Conservation (phyloP, 164 flowering plant species). For the Magnolia changhungtana region DNA sequence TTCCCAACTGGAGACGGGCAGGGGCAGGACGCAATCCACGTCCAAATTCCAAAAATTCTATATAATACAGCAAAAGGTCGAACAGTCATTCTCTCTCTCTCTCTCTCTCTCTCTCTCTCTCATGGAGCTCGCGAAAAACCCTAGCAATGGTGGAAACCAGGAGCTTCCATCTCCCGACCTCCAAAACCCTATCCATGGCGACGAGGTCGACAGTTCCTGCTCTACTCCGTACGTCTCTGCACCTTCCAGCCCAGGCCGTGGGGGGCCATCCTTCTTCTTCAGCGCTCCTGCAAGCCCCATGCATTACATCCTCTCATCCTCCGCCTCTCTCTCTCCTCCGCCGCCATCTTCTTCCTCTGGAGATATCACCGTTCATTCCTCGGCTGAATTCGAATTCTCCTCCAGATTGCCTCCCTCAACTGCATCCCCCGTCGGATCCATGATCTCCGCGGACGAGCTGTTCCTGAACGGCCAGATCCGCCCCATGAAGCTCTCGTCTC, state of each 20-base stretch:
- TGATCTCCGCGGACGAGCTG: constrained; percentile 73
- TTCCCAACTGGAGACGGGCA: no score
- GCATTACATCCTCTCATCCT: constrained; percentile 34
- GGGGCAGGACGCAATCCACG: no score
- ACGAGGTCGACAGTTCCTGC: constrained; percentile 45
- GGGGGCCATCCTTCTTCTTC: constrained; percentile 34
- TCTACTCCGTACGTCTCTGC: constrained; percentile 72
- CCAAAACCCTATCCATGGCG: constrained; percentile 4
- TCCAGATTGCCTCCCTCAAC: constrained; percentile 27
- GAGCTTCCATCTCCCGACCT: not conserved
- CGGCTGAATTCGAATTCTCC: constrained; percentile 56
- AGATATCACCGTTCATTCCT: not conserved
- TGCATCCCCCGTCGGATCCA: constrained; percentile 27
- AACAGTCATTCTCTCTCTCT: no score
- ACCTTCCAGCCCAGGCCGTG: constrained; percentile 57
- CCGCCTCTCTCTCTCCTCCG: constrained; percentile 4
- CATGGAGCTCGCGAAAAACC: constrained; percentile 21
- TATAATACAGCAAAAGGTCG: no score
- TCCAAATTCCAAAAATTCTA: no score
- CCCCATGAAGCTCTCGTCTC: constrained; percentile 62
- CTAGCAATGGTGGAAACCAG: not conserved
- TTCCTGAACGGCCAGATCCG: constrained; percentile 76
- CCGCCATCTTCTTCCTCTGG: constrained; percentile 6
- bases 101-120: not conserved
- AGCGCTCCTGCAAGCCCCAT: constrained; percentile 72